Percentiles rank a stretch among this genome's conserved stretches.
phyloP scores from a whole-genome alignment of 1,139 yeast species.

The Hansenula lynferdii region DNA sequence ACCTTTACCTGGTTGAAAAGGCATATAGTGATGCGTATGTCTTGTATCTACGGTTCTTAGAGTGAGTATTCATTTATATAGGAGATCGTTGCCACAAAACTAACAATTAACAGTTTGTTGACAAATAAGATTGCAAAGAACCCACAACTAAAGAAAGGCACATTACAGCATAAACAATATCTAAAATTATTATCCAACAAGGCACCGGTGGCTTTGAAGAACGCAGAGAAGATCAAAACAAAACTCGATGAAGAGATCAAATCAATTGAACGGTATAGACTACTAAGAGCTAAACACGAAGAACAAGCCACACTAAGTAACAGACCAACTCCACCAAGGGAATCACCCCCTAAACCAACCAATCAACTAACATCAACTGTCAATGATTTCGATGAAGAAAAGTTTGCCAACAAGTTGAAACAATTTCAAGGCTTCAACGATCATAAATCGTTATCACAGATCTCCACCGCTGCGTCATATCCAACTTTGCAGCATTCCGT shows the following conservation, averaged over 20 bases:
- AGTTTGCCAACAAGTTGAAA: constrained; percentile 7
- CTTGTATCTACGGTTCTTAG: constrained; percentile 44
- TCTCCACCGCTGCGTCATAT: too few species aligned
- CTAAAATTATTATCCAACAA: constrained; percentile 19
- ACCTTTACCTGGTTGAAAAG: constrained; percentile 34
- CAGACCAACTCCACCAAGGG: too few species aligned
- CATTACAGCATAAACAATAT: constrained; percentile 16
- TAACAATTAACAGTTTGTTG: too few species aligned
- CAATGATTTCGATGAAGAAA: constrained; percentile 7
- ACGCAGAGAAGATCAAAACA: constrained; percentile 33
- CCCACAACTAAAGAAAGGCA: constrained; percentile 32
- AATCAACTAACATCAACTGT: too few species aligned
- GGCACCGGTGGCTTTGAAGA: constrained; percentile 30
- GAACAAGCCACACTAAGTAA: constrained; percentile 1
- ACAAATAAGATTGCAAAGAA: constrained; percentile 39
- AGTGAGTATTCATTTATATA: too few species aligned
- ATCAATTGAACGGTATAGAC: constrained; percentile 13
- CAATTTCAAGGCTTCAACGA: constrained; percentile 1
- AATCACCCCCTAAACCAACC: neutral
- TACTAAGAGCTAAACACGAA: constrained; percentile 6
- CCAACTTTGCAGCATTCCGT: constrained; percentile 1
- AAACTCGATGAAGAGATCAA: constrained; percentile 28
- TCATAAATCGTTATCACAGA: too few species aligned
- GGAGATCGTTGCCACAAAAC: too few species aligned
- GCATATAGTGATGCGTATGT: constrained; percentile 41